Percentiles rank a stretch among this genome's conserved stretches.
Evolutionary conservation across 1,284 basidiomycete genomes (phyloP).

Genomic region (Apiotrichum montevideense): DNA sequence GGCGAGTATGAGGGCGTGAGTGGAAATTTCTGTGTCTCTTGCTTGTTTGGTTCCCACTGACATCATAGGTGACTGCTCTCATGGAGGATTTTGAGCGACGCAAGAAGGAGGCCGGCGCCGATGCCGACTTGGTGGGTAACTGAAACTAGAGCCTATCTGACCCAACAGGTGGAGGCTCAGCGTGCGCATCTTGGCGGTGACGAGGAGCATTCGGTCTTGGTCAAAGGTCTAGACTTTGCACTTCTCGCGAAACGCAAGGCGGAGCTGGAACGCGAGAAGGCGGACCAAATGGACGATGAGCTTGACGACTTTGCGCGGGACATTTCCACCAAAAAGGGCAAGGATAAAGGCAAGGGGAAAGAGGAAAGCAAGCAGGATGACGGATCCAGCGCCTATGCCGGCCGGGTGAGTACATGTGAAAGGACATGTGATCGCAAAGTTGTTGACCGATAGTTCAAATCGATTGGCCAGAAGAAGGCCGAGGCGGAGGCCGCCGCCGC

Average conservation of each 20-base stretch:
- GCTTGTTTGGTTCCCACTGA: slow-evolving; percentile 1
- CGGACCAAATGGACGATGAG: slow-evolving; percentile 63
- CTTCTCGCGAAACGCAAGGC: slow-evolving; percentile 78
- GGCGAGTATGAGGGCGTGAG: slow-evolving; percentile 43
- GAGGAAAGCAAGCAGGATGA: neutral
- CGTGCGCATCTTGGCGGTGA: slow-evolving; percentile 82
- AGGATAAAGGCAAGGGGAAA: slow-evolving; percentile 3
- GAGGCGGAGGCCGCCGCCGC: slow-evolving; percentile 19
- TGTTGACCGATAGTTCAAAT: slow-evolving; percentile 37
- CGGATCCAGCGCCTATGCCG: neutral
- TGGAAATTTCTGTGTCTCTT: neutral
- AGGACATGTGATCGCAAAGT: too few relatives aligned
- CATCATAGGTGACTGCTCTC: slow-evolving; percentile 38
- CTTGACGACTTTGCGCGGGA: slow-evolving; percentile 54
- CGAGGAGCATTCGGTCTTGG: slow-evolving; percentile 72
- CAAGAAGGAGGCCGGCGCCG: slow-evolving; percentile 56
- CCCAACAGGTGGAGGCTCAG: slow-evolving; percentile 61
- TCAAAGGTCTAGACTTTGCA: slow-evolving; percentile 81
- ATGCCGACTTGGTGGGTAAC: slow-evolving; percentile 33
- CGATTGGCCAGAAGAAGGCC: slow-evolving; percentile 34
- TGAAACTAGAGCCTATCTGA: neutral
- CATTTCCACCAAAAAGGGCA: slow-evolving; percentile 4
- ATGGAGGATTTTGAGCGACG: slow-evolving; percentile 71
- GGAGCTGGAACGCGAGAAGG: slow-evolving; percentile 50
- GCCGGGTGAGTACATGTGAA: neutral